Evolutionary conservation across 345 rosid genomes (phyloP), one percentile per base, ranked within the genome.

Genomic region (Moricandia arvensis): DNA sequence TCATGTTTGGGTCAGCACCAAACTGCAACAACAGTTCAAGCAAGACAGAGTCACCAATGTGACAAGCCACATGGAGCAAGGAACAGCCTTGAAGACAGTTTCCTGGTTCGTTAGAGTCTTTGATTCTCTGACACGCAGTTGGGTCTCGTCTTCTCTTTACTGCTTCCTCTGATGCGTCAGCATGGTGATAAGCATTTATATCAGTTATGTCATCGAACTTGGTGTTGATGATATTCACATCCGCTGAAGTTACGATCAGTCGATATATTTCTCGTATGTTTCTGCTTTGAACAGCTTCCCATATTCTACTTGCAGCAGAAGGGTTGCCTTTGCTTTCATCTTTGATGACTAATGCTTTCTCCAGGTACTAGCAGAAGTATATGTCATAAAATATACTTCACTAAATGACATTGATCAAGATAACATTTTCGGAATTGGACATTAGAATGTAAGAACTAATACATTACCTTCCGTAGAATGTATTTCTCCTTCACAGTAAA

Each of bases 61-160:
- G 87, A 69, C 93, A 91, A 38, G 96, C 96, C 82, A 93, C 80
- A 70, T 93, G 98, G 81, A 93, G 83, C 66, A 93, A 59, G 4
- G 97, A 88, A 79, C 93, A 87, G 54, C 97, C 97, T 80, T 88
- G 92, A 75, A 89, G 89, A 81, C 96, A 90, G 66, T 57, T 86
- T 67, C 84, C 87, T 7, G 88, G 87, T 68, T 88, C 86, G 62
- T 81, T 77, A 51, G 89, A 81, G 63, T 86, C 87, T 62, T 73
- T 83, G 80, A 86, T 83, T 81, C 85, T 86, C 82, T 77, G 83
- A 79, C 93, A 93, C 72, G 37, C 58, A 35, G 80, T 74, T 60
- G 93, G 96, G 79, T 86, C 88, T 54, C 72, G 68, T 58, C 76
- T 75, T 79, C 81, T 82, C 68, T n/a, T 74, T 18, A 82, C 85